phyloP scores from a whole-genome alignment of 1,139 yeast species.

The Sugiyamaella neomexicana region DNA sequence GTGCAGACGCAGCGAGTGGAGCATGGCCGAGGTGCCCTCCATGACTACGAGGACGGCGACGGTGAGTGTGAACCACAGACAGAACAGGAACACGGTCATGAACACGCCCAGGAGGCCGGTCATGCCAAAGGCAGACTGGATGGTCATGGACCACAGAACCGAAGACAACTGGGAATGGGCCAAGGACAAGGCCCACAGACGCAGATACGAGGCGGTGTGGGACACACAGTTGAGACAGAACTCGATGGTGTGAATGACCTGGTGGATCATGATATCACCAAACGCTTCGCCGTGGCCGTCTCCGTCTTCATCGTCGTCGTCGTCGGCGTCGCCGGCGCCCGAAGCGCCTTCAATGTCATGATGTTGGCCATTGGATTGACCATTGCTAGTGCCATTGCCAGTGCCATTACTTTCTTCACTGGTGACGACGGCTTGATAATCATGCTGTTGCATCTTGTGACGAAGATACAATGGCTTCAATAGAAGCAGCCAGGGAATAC shows the following conservation, averaged over 20 bases:
- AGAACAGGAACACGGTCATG: constrained; percentile 76
- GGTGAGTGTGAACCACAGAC: constrained; percentile 91
- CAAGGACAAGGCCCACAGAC: constrained; percentile 95
- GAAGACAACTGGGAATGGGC: constrained; percentile 96
- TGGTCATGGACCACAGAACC: constrained; percentile 96
- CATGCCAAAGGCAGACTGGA: constrained; percentile 75
- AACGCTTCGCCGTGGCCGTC: constrained; percentile 53
- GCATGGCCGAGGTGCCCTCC: constrained; percentile 99
- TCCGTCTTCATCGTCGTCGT: constrained; percentile 38
- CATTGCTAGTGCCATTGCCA: constrained; percentile 29
- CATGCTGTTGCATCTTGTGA: constrained; percentile 41
- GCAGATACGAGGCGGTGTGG: constrained; percentile 94
- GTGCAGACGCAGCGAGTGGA: constrained; percentile 92
- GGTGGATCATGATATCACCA: constrained; percentile 95
- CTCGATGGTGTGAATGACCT: constrained; percentile 97
- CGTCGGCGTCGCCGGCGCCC: constrained; percentile 25
- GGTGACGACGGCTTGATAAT: constrained; percentile 34
- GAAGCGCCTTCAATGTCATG: constrained; percentile 28
- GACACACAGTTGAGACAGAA: constrained; percentile 96
- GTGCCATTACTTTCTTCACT: constrained; percentile 33
- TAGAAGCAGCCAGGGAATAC: constrained; percentile 93
- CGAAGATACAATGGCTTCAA: constrained; percentile 81
- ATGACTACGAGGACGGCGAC: constrained; percentile 87
- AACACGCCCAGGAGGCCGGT: constrained; percentile 70
- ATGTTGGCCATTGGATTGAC: neutral